These are phyloP conservation scores for Taphrina communis DNA, from an alignment of 1,139 yeast species.

Conservation along the genomic window DNA sequence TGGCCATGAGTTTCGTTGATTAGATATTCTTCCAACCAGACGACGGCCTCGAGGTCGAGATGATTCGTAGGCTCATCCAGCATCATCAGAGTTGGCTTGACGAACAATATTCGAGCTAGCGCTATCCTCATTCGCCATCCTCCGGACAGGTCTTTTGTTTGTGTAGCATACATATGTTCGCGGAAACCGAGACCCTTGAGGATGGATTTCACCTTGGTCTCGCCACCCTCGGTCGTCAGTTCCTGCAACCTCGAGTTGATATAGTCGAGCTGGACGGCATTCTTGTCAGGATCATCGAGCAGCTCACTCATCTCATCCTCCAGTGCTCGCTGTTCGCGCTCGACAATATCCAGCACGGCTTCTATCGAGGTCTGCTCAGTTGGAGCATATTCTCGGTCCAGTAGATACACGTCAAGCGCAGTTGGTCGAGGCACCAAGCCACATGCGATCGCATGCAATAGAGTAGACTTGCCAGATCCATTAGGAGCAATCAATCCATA, in stretches of 20 bases:
- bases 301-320: constrained; percentile 89
- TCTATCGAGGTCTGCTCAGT: constrained; percentile 90
- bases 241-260: constrained; percentile 43
- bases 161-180: constrained; percentile 77
- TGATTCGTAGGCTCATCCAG: constrained; percentile 99
- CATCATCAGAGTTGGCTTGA: constrained; percentile 82
- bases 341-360: constrained; percentile 97
- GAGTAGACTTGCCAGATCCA: constrained; percentile 98
- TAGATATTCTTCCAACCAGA: constrained; percentile 98
- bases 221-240: constrained; percentile 42
- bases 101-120: constrained; percentile 79
- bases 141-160: constrained; percentile 99
- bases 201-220: constrained; percentile 62
- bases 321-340: constrained; percentile 83
- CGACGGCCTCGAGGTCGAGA: constrained; percentile 98
- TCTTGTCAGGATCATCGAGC: constrained; percentile 45
- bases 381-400: constrained; percentile 97
- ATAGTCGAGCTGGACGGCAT: constrained; percentile 43
- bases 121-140: constrained; percentile 96
- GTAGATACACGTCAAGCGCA: constrained; percentile 83
- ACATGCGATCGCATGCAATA: constrained; percentile 89
- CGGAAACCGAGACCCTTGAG: constrained; percentile 97
- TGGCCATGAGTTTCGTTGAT: constrained; percentile 53
- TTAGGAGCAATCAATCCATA: constrained; percentile 96
- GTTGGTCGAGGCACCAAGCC: constrained; percentile 96